Evolutionary conservation across 139 green algal genomes (phyloP), one percentile per base, ranked within the genome.

Genomic region (Eudorina sp.): DNA sequence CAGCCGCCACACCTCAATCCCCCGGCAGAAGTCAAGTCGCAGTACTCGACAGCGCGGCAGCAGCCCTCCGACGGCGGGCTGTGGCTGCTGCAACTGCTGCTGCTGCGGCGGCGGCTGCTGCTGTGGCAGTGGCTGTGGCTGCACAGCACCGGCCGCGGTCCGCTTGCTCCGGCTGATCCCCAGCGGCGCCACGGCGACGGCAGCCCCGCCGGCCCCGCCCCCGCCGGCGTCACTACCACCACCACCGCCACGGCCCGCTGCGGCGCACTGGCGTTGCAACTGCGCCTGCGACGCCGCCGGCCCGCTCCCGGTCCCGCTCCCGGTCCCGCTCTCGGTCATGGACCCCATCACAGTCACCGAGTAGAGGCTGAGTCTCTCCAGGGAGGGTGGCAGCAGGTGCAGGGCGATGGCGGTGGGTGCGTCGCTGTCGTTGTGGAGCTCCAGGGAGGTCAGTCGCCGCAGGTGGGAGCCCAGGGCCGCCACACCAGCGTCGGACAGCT

Each of bases 391-490:
- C 75, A 83, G 51, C 14, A 68, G 51, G 75, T 48, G 31, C 48
- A 83, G 48, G 1, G 14, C 4, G 4, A 83, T 8, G 31, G 75
- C 7, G 31, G 48, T 31, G 16, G 75, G 48, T 0, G 48, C 75
- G 75, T 68, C 75, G 51, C 75, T 68, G 75, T 83, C 75, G 75
- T 83, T 83, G 43, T 34, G 23, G 14, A 83, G 75, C 31, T 68
- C 18, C 48, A 83, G 75, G 31, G 21, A 4, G 51, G 75, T 48
- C 14, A 83, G 48, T 46, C 31, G 31, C 16, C 23, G 3, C 48
- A 83, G 75, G 48, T 4, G 4, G 48, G 48, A n/a, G 31, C 19
- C 48, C 5, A 68, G 75, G 2, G 48, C 31, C 40, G 48, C 48
- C 18, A 48, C 48, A n/a, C 31, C 48, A 9, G 31, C 18, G 18